Percentiles rank a stretch among this genome's conserved stretches.
Conservation (phyloP, 306 rosid genomes). For the Rubus idaeus region DNA sequence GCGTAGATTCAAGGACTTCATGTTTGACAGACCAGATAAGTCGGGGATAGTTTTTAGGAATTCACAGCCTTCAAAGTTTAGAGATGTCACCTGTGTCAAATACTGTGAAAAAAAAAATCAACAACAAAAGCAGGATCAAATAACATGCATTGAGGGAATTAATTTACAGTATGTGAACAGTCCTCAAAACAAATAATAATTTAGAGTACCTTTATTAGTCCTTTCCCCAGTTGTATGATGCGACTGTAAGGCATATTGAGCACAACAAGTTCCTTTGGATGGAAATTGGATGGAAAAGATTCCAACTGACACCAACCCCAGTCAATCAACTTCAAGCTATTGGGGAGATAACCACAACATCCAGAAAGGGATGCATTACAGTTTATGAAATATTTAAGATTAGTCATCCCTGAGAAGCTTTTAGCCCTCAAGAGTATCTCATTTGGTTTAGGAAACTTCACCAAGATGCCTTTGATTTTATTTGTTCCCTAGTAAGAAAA, state of each 20-base stretch:
- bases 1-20: neutral
- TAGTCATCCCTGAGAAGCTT: conserved; percentile 22
- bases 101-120: neutral
- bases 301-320: conserved; percentile 18
- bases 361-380: conserved; percentile 28
- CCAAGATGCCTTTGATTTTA: neutral
- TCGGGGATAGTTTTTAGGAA: neutral
- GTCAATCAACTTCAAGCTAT: conserved; percentile 34
- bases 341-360: conserved; percentile 27
- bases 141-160: no score
- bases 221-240: conserved; percentile 12
- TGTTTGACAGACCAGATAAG: neutral
- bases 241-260: conserved; percentile 26
- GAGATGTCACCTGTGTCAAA: neutral
- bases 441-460: neutral
- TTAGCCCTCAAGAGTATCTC: conserved; percentile 20
- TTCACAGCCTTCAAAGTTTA: neutral
- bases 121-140: neutral
- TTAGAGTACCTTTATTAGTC: conserved; percentile 20
- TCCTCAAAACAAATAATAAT: neutral
- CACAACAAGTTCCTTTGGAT: conserved; percentile 21
- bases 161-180: no score
- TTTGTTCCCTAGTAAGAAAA: neutral
- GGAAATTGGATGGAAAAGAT: neutral
- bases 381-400: conserved; percentile 32